A percentile compares a stretch with the other conserved stretches of the same genome.
phyloP scores from a whole-genome alignment of 1,284 basidiomycete species.

The Athelia psychrophila region DNA sequence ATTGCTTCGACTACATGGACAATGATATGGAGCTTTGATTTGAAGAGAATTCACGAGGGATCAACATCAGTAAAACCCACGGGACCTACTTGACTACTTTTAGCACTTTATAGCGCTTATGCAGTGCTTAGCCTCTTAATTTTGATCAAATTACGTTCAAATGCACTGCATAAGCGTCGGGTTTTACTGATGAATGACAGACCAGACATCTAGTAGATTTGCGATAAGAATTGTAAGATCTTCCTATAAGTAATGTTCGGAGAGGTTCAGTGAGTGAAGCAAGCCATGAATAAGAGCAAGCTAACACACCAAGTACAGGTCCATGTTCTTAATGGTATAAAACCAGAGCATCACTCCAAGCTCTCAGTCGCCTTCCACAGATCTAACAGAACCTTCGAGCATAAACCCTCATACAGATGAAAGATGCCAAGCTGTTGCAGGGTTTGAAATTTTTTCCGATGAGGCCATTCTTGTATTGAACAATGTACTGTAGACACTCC shows the following conservation, averaged over 20 bases:
- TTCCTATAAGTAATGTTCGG: conserved; percentile 12
- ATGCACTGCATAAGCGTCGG: too few relatives aligned
- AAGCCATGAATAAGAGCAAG: too few relatives aligned
- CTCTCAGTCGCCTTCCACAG: conserved; percentile 28
- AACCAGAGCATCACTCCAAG: conserved; percentile 33
- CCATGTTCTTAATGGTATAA: conserved; percentile 29
- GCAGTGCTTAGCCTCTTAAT: too few relatives aligned
- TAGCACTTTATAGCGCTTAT: too few relatives aligned
- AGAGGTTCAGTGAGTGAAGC: too few relatives aligned
- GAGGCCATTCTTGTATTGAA: too few relatives aligned
- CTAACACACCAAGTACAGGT: conserved; percentile 26
- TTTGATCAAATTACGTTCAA: too few relatives aligned
- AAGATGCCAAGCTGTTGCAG: conserved; percentile 32
- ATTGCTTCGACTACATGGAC: conserved; percentile 27
- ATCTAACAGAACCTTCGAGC: conserved; percentile 12
- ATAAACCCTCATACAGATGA: conserved; percentile 24
- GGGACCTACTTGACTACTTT: too few relatives aligned
- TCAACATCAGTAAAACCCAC: too few relatives aligned
- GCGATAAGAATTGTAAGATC: conserved; percentile 24
- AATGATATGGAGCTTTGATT: conserved; percentile 35
- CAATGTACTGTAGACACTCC: conserved; percentile 20
- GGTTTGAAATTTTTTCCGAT: conserved; percentile 33
- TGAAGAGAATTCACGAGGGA: conserved; percentile 24
- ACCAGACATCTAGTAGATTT: conserved; percentile 29
- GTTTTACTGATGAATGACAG: too few relatives aligned